Percentiles rank a stretch among this genome's conserved stretches.
Evolutionary conservation across 169 alveolate species (phyloP).

Genomic region (Plasmodium knowlesi): DNA sequence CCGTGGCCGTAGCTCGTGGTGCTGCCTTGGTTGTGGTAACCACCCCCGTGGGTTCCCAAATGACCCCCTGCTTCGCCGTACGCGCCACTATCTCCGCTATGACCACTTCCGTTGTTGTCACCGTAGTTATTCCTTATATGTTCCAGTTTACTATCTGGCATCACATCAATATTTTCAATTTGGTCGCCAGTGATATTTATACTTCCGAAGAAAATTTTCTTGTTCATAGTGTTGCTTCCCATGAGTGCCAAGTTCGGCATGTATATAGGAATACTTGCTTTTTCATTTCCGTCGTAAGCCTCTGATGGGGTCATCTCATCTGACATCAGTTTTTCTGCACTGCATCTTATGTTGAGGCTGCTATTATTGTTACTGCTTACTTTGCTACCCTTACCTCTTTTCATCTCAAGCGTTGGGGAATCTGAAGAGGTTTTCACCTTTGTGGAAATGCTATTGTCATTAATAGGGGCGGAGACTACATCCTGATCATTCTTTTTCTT

Average conservation of each 20-base stretch:
- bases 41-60: neutral
- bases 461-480: neutral
- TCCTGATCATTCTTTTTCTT: constrained; percentile 55
- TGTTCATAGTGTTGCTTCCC: constrained; percentile 19
- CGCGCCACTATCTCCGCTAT: neutral
- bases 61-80: neutral
- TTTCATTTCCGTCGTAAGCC: constrained; percentile 10
- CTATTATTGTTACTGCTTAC: constrained; percentile 1
- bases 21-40: neutral
- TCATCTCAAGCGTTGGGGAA: neutral
- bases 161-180: constrained; percentile 31
- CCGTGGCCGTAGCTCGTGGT: neutral
- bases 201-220: constrained; percentile 71
- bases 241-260: constrained; percentile 60
- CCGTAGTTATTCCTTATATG: neutral
- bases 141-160: constrained; percentile 1
- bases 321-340: constrained; percentile 1
- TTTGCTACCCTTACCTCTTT: constrained; percentile 34
- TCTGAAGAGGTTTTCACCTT: neutral
- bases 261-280: constrained; percentile 34
- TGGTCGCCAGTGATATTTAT: constrained; percentile 62
- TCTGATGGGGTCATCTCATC: neutral
- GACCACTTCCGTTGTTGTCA: neutral
- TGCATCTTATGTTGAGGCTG: neutral
- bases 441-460: neutral